Percentiles rank a stretch among this genome's conserved stretches.
Conservation (phyloP, 116 monocot genomes). For the Dioscorea cayenensis region DNA sequence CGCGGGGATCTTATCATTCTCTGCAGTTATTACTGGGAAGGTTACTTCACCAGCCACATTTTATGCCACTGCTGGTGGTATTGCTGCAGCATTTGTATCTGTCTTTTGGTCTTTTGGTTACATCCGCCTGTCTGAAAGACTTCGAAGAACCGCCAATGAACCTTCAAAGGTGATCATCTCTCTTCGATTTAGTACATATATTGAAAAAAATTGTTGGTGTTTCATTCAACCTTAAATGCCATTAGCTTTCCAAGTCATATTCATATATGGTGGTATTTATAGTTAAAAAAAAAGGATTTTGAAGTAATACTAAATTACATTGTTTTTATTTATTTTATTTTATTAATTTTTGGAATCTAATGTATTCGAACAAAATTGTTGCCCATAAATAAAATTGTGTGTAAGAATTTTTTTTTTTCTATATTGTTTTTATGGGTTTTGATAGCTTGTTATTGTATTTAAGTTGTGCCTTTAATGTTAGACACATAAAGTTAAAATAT, state of each 20-base stretch:
- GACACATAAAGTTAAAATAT: too few relatives aligned
- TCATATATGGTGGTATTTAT: too few relatives aligned
- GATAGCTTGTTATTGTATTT: too few relatives aligned
- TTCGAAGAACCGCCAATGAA: conserved; percentile 73
- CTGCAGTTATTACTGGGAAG: conserved; percentile 72
- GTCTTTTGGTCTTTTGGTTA: conserved; percentile 99
- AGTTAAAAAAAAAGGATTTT: too few relatives aligned
- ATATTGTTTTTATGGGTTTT: too few relatives aligned
- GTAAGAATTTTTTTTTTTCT: too few relatives aligned
- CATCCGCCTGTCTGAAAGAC: conserved; percentile 87
- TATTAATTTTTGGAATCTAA: too few relatives aligned
- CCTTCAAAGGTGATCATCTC: conserved; percentile 66
- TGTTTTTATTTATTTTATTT: too few relatives aligned
- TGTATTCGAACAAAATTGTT: too few relatives aligned
- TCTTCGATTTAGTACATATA: background rate
- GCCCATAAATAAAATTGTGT: too few relatives aligned
- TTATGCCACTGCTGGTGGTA: conserved; percentile 78
- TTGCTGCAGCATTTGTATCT: conserved; percentile 91
- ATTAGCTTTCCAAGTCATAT: background rate
- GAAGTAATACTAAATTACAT: too few relatives aligned
- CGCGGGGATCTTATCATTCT: conserved; percentile 90
- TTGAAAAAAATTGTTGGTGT: background rate
- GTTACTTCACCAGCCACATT: conserved; percentile 84
- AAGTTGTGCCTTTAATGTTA: too few relatives aligned
- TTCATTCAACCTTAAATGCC: background rate